Conservation (phyloP, 208 protist species). For the Leptomonas seymouri region DNA sequence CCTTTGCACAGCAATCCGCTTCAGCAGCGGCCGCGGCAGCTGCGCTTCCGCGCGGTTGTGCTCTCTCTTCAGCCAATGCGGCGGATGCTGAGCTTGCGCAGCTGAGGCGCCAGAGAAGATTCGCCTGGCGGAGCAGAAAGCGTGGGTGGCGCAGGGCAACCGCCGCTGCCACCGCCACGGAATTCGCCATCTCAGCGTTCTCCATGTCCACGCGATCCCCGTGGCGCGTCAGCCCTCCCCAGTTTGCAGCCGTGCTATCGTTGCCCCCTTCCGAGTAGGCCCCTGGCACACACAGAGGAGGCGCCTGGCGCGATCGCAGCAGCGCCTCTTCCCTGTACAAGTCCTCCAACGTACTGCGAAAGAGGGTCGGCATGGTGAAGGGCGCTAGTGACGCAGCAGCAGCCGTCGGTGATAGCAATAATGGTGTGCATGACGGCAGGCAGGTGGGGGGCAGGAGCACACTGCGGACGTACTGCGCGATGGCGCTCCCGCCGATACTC, state of each 20-base stretch:
- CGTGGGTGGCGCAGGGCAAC: conserved; percentile 55
- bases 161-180: conserved; percentile 33
- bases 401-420: neutral
- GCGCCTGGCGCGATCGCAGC: neutral
- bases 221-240: neutral
- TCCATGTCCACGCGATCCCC: too few relatives aligned
- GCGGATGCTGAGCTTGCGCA: neutral
- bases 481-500: conserved; percentile 28
- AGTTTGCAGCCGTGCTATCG: too few relatives aligned
- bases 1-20: neutral
- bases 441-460: conserved; percentile 20
- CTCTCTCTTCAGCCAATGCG: neutral
- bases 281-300: conserved; percentile 3
- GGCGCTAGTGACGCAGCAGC: conserved; percentile 17
- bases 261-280: neutral
- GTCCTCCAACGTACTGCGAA: conserved; percentile 29
- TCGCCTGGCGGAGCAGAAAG: conserved; percentile 41
- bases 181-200: conserved; percentile 1
- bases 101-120: conserved; percentile 25
- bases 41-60: neutral
- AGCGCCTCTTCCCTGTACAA: conserved; percentile 19
- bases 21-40: neutral
- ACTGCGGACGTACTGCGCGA: conserved; percentile 40
- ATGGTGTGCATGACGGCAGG: neutral
- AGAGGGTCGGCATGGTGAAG: conserved; percentile 31